These are phyloP conservation scores for Aspergillus arachidicola DNA, from an alignment of 2,329 filamentous ascomycete species.

Conservation along the genomic window DNA sequence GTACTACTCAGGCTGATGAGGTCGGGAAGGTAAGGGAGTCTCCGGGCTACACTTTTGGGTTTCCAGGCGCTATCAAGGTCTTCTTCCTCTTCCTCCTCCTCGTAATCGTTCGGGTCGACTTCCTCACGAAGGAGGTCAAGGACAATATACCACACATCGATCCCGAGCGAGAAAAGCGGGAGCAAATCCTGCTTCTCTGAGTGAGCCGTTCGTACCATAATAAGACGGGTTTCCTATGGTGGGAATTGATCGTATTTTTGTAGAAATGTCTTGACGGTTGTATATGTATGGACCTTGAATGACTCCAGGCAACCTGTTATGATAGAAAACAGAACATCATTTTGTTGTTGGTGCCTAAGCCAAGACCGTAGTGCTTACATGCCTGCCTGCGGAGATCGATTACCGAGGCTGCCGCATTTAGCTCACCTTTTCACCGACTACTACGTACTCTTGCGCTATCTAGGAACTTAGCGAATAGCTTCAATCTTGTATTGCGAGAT, in stretches of 20 bases:
- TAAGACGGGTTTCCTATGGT: not conserved
- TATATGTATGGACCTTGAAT: not conserved
- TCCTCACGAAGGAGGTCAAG: not conserved
- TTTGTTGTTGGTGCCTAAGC: not conserved
- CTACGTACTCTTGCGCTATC: too few relatives aligned
- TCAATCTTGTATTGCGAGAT: not conserved
- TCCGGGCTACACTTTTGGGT: not conserved
- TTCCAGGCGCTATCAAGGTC: not conserved
- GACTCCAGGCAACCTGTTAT: not conserved
- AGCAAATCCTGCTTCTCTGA: not conserved
- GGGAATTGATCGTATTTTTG: too few relatives aligned
- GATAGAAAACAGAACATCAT: not conserved
- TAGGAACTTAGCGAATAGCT: not conserved
- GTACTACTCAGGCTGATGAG: not conserved
- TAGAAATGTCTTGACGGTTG: accelerated
- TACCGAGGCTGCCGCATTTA: too few relatives aligned
- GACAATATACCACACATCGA: slow-evolving; percentile 2
- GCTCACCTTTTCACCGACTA: too few relatives aligned
- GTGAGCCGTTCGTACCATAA: not conserved
- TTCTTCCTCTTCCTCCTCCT: not conserved
- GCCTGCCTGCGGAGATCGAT: too few relatives aligned
- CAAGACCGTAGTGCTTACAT: not conserved
- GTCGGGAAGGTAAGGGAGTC: not conserved
- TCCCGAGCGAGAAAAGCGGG: not conserved
- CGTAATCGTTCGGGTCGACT: not conserved